Base-by-base conservation (phyloP, 805 yeast species). In the Wickerhamiella kurtzmanii region DNA sequence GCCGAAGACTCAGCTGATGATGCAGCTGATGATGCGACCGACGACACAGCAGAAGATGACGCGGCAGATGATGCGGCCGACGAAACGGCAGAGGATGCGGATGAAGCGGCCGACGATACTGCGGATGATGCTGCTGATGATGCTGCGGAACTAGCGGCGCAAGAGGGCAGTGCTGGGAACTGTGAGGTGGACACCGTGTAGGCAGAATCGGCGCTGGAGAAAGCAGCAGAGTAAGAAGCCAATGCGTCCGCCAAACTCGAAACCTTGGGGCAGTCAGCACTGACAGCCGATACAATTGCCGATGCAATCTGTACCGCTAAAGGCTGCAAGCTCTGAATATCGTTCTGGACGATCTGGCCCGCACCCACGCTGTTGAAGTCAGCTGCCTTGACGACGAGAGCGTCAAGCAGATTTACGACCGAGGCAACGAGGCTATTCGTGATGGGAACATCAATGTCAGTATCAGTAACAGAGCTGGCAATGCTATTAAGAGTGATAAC, bases 41-140 rank as follows among this genome's bases (percentile, higher is more conserved):
- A 37, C n/a, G n/a, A n/a, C n/a, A n/a, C 44, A 18, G 44, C 35
- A 25, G 44, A 39, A 16, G 47, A 19, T n/a, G 22, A 41, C n/a
- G 44, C 37, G 36, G 44, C 47, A 17, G 53, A 47, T 18, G 53
- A 28, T 22, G 50, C 47, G 22, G 44, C 42, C 19, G 48, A 36
- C 17, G n/a, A n/a, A n/a, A n/a, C n/a, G n/a, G n/a, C n/a, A n/a
- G n/a, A n/a, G n/a, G n/a, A n/a, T n/a, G 19, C 19, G 6, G n/a
- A 17, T 43, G 56, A 52, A 38, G 50, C 51, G 44, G 56, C 54
- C 41, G 52, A 50, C 40, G 48, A 22, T 45, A 46, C 39, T 42
- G 46, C 37, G 32, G 13, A 35, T 22, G 45, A n/a, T 8, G 46
- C 45, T n/a, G n/a, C n/a, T n/a, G n/a, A n/a, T n/a, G n/a, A n/a